These are phyloP conservation scores for Fraxinus ornus DNA, from an alignment of 305 asterid genomes.

Conservation along the genomic window DNA sequence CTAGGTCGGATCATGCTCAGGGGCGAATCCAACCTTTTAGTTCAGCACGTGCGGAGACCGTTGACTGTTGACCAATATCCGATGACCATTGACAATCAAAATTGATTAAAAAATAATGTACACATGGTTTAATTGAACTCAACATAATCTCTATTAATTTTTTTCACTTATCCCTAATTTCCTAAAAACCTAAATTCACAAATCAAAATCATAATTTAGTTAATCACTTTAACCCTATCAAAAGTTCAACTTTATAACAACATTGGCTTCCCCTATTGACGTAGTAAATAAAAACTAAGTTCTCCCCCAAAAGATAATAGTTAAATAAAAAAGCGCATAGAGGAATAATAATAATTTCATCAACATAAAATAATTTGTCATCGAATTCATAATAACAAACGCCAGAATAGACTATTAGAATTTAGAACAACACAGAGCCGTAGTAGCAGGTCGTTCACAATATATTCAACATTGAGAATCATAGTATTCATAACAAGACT, in stretches of 20 bases:
- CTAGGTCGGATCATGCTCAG: too few species aligned
- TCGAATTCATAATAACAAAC: background rate
- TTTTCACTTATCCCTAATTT: too few species aligned
- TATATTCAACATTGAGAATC: background rate
- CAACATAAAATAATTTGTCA: background rate
- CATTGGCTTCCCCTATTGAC: background rate
- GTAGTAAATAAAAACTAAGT: background rate
- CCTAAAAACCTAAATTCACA: too few species aligned
- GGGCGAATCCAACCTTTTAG: too few species aligned
- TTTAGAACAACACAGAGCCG: constrained; percentile 3
- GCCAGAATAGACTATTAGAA: background rate
- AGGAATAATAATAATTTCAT: background rate
- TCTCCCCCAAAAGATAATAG: background rate
- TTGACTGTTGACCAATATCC: too few species aligned
- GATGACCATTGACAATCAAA: too few species aligned
- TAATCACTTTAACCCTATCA: background rate
- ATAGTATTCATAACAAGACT: constrained; percentile 11
- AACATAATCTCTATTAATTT: too few species aligned
- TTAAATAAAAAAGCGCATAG: background rate
- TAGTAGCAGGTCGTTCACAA: constrained; percentile 20
- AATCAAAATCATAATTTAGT: too few species aligned
- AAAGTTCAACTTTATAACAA: background rate
- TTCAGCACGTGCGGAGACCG: too few species aligned
- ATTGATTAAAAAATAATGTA: too few species aligned
- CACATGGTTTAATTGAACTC: too few species aligned